Conservation (phyloP, 2,329 filamentous ascomycete species). For the Alternaria solani region DNA sequence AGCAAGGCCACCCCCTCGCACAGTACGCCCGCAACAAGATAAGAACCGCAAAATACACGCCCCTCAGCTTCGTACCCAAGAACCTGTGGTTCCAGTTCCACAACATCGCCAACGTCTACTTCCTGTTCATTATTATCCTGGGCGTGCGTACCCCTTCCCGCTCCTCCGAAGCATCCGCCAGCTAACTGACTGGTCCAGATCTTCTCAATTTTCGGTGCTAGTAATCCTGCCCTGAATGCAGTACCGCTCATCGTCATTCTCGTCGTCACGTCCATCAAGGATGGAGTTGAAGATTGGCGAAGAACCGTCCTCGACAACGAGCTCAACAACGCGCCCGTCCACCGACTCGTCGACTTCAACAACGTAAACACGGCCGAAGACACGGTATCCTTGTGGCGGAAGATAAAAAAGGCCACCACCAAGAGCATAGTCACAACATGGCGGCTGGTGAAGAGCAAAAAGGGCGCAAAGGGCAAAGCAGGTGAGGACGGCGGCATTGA, state of each 20-base stretch:
- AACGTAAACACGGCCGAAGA: conserved; percentile 95
- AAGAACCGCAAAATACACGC: conserved; percentile 95
- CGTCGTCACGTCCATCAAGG: conserved; percentile 86
- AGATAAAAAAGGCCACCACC: conserved; percentile 87
- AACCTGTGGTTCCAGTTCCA: conserved; percentile 98
- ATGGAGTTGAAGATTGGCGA: conserved; percentile 94
- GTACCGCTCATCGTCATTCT: conserved; percentile 95
- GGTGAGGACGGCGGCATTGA: conserved; percentile 60
- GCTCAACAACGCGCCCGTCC: conserved; percentile 94
- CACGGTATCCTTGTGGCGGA: conserved; percentile 84
- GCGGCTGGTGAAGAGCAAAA: conserved; percentile 54
- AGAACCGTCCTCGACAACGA: conserved; percentile 90
- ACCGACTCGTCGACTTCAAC: conserved; percentile 84
- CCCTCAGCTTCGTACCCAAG: conserved; percentile 93
- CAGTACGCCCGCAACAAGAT: conserved; percentile 93
- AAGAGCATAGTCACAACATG: conserved; percentile 66
- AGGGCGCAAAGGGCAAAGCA: conserved; percentile 48
- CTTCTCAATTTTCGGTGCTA: conserved; percentile 93
- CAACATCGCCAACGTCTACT: conserved; percentile 98
- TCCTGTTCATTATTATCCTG: conserved; percentile 94
- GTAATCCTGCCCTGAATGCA: conserved; percentile 87
- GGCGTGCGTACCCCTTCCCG: conserved; percentile 69
- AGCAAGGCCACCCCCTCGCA: conserved; percentile 76
- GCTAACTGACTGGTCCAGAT: conserved; percentile 66
- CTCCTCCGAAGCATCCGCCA: conserved; percentile 12